These are phyloP conservation scores for Malassezia sp. DNA, from an alignment of 1,284 basidiomycete genomes.

Conservation along the genomic window DNA sequence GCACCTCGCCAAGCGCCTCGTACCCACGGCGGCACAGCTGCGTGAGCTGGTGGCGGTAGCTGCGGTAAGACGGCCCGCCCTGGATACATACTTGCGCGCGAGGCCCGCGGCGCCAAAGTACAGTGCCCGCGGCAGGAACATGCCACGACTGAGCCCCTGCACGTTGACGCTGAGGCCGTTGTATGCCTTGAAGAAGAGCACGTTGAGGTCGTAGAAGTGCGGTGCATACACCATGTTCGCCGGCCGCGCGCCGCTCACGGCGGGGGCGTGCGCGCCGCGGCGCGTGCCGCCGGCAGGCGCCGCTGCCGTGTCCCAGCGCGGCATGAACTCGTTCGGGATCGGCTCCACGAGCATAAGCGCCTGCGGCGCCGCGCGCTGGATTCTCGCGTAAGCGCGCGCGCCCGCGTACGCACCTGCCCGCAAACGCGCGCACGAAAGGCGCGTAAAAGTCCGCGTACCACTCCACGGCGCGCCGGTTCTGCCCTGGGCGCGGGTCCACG, in stretches of 20 bases:
- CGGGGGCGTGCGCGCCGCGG: constrained; percentile 15
- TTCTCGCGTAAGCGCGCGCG: not conserved
- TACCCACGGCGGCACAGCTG: constrained; percentile 20
- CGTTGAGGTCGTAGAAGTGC: constrained; percentile 46
- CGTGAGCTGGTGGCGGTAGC: constrained; percentile 22
- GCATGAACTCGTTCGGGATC: constrained; percentile 44
- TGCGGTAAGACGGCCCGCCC: not conserved
- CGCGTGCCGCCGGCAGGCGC: constrained; percentile 18
- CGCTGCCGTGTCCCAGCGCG: constrained; percentile 27
- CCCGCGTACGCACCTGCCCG: constrained; percentile 21
- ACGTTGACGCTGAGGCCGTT: constrained; percentile 39
- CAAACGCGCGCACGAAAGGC: constrained; percentile 29
- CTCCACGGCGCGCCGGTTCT: constrained; percentile 24
- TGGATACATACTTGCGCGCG: constrained; percentile 20
- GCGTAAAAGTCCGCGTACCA: constrained; percentile 44
- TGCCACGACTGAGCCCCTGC: constrained; percentile 36
- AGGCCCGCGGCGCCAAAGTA: constrained; percentile 35
- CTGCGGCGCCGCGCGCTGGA: not conserved
- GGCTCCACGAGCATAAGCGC: constrained; percentile 33
- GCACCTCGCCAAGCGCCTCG: constrained; percentile 29
- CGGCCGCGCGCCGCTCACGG: constrained; percentile 26
- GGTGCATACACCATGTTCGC: constrained; percentile 31
- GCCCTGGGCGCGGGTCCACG: constrained; percentile 45
- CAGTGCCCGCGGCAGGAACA: constrained; percentile 30
- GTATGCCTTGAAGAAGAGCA: constrained; percentile 38